These are phyloP conservation scores for Clarireedia sp. DNA, from an alignment of 2,329 filamentous ascomycete genomes.

Conservation along the genomic window DNA sequence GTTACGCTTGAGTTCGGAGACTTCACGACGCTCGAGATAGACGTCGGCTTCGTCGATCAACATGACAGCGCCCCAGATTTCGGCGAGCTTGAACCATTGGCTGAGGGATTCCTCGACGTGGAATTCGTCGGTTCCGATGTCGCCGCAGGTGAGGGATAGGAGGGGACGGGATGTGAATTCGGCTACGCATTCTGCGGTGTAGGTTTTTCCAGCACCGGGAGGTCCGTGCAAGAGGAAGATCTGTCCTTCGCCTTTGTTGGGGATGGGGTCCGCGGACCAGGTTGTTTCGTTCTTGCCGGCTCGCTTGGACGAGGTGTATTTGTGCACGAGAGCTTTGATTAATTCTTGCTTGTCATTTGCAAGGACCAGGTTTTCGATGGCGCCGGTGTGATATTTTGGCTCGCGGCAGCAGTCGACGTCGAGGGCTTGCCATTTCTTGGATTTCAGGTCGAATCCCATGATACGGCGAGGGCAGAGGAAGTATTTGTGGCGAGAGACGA, in stretches of 20 bases:
- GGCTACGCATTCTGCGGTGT: conserved; percentile 21
- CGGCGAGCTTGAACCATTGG: conserved; percentile 39
- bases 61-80: conserved; percentile 43
- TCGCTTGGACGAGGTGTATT: conserved; percentile 12
- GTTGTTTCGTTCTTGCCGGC: conserved; percentile 3
- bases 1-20: conserved; percentile 30
- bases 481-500: conserved; percentile 13
- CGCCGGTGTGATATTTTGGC: conserved; percentile 15
- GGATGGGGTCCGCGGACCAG: conserved; percentile 17
- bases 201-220: conserved; percentile 21
- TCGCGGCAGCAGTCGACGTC: conserved; percentile 17
- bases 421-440: conserved; percentile 19
- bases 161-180: conserved; percentile 22
- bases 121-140: conserved; percentile 40
- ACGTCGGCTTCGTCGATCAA: conserved; percentile 47
- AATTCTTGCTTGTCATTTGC: conserved; percentile 16
- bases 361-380: conserved; percentile 19
- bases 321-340: conserved; percentile 20
- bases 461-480: conserved; percentile 18
- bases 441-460: conserved; percentile 20
- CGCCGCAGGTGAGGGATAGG: conserved; percentile 34
- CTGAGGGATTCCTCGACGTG: conserved; percentile 41
- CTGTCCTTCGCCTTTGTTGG: conserved; percentile 20
- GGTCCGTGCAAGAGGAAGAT: conserved; percentile 20
- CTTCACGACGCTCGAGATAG: conserved; percentile 33